Percentiles rank a stretch among this genome's conserved stretches.
Conservation (phyloP, 495 filamentous ascomycete genomes). For the Neurospora sp. region DNA sequence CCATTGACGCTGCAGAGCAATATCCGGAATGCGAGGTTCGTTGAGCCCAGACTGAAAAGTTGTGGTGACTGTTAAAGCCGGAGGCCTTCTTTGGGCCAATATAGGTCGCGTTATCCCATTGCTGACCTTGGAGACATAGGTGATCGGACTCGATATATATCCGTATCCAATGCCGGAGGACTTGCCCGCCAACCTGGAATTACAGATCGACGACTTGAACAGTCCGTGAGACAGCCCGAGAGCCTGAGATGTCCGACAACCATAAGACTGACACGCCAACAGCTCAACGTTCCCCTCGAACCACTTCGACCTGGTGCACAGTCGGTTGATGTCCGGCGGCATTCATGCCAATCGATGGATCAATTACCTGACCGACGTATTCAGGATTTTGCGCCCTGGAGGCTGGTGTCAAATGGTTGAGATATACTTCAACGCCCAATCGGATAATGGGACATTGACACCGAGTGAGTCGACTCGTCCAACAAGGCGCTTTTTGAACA, state of each 20-base stretch:
- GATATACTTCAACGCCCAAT: conserved; percentile 79
- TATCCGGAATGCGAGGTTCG: conserved; percentile 67
- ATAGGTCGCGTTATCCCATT: neutral
- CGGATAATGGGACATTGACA: conserved; percentile 75
- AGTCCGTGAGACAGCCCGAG: conserved; percentile 36
- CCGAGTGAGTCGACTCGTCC: conserved; percentile 30
- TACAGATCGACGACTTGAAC: conserved; percentile 76
- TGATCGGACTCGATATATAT: conserved; percentile 71
- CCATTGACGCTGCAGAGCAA: conserved; percentile 41
- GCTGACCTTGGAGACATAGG: conserved; percentile 35
- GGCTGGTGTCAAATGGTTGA: conserved; percentile 93
- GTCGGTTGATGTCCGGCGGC: conserved; percentile 65
- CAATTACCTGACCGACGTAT: conserved; percentile 69
- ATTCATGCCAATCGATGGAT: conserved; percentile 70
- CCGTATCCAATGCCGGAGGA: conserved; percentile 64
- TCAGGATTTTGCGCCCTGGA: conserved; percentile 41
- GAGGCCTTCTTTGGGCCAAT: neutral
- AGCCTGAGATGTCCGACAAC: neutral
- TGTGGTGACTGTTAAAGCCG: neutral
- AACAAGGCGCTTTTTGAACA: neutral
- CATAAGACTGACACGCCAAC: conserved; percentile 2
- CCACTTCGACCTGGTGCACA: conserved; percentile 86
- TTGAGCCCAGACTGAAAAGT: conserved; percentile 8
- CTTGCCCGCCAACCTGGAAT: conserved; percentile 56
- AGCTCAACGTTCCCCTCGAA: conserved; percentile 65